Evolutionary conservation across 306 rosid species (phyloP), one percentile per base, ranked within the genome.

Genomic region (Arachis stenosperma): DNA sequence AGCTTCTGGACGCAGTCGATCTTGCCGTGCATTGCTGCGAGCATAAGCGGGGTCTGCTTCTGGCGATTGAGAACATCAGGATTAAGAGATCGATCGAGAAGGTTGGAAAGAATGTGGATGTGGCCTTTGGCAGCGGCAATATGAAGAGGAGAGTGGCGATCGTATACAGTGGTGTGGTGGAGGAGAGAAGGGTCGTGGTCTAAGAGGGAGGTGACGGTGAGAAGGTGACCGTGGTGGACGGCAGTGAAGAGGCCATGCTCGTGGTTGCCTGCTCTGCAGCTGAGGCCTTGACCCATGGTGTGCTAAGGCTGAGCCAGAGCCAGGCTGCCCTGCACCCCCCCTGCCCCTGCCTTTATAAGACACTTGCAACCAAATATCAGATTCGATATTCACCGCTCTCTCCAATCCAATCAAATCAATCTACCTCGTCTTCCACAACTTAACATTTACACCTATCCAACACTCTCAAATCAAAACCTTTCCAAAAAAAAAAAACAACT

Each of bases 21-120:
- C 82, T 83, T 90, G 57, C 97, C 97, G 69, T 86, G 89, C 97
- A 93, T 93, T 84, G 97, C 89, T 17, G 96, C 98, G 81, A 91
- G 69, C 96, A 91, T 91, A 56, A 93, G 88, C 65, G 98, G 96
- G 80, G 97, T 88, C 97, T 88, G 96, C 75, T 90, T 92, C 73
- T 90, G 91, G 43, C 98, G 98, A 83, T 92, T 92, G 67, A 92
- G 72, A 72, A 85, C 79, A 81, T 92, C 97, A 9, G 97, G 95
- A 59, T 83, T 88, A 8, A 77, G 77, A 81, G 88, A 85, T 90
- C 93, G 89, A 69, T 86, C 74, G 70, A 90, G 79, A 66, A 92
- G 89, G 81, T 65, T 61, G 6, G 90, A 84, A 7, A 92, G 81
- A 84, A 92, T 92, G 95, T 90, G 82, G 93, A 90, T 88, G 88